Conservation (phyloP, 768 basidiomycete species). For the Pulveroboletus ravenelii region DNA sequence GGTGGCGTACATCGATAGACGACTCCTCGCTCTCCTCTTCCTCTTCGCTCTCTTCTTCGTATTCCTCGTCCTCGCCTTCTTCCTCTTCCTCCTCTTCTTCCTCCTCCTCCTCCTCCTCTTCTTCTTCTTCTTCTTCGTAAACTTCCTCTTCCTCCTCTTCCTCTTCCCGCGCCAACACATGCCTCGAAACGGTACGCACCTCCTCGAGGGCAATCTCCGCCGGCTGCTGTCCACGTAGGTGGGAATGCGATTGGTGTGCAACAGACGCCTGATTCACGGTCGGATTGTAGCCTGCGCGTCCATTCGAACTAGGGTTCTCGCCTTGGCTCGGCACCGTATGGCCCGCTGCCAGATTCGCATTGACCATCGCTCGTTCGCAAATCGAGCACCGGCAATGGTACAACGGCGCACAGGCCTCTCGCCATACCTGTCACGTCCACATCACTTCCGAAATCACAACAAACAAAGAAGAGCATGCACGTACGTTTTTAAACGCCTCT, state of each 20-base stretch:
- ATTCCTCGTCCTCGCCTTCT: slow-evolving; percentile 2
- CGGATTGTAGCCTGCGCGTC: background rate
- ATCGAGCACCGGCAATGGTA: slow-evolving; percentile 72
- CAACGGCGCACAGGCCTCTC: slow-evolving; percentile 65
- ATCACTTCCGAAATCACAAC: background rate
- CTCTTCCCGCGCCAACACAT: slow-evolving; percentile 24
- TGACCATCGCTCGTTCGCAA: slow-evolving; percentile 61
- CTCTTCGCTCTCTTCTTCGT: slow-evolving; percentile 24
- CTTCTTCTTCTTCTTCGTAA: slow-evolving; percentile 21
- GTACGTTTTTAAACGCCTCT: slow-evolving; percentile 53
- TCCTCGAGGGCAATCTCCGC: slow-evolving; percentile 27
- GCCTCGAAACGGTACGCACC: slow-evolving; percentile 16
- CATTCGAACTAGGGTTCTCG: slow-evolving; percentile 10
- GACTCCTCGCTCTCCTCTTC: slow-evolving; percentile 32
- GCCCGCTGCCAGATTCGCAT: slow-evolving; percentile 43
- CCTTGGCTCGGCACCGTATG: slow-evolving; percentile 31
- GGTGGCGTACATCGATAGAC: slow-evolving; percentile 7
- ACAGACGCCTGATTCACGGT: slow-evolving; percentile 1
- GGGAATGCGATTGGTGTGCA: slow-evolving; percentile 1
- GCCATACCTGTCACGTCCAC: slow-evolving; percentile 50
- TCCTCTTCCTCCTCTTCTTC: slow-evolving; percentile 25
- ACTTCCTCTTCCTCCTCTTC: slow-evolving; percentile 26
- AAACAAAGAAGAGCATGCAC: slow-evolving; percentile 22
- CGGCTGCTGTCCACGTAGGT: slow-evolving; percentile 5
- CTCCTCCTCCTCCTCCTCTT: slow-evolving; percentile 17